Percentiles rank a stretch among this genome's conserved stretches.
phyloP scores from a whole-genome alignment of 139 green algal genomes.

The Chlamydomonas incerta region DNA sequence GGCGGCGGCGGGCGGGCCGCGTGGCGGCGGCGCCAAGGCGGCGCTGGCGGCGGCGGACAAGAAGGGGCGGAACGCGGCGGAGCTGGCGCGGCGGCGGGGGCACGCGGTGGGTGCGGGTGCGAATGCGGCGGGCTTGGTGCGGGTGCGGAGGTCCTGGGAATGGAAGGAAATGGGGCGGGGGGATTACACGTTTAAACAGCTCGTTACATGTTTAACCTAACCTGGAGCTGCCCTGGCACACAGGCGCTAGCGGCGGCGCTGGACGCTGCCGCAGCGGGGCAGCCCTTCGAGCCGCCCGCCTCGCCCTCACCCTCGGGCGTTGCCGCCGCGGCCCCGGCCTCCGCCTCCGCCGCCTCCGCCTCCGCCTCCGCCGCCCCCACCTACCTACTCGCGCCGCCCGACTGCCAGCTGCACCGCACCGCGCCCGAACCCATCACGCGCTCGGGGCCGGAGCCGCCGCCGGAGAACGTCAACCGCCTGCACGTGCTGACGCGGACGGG shows the following conservation, averaged over 20 bases:
- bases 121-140: too few relatives aligned
- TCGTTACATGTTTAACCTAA: too few relatives aligned
- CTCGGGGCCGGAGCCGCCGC: conserved; percentile 60
- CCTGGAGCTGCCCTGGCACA: too few relatives aligned
- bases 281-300: neutral
- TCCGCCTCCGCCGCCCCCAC: neutral
- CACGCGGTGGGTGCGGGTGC: conserved; percentile 10
- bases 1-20: conserved; percentile 4
- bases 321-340: neutral
- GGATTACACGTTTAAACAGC: too few relatives aligned
- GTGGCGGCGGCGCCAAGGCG: neutral
- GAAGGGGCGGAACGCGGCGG: conserved; percentile 54
- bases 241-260: conserved; percentile 26
- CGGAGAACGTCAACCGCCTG: conserved; percentile 89
- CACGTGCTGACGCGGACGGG: conserved; percentile 64
- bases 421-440: conserved; percentile 66
- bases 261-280: neutral
- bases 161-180: too few relatives aligned
- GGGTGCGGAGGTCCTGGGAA: too few relatives aligned
- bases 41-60: conserved; percentile 38
- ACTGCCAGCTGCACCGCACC: conserved; percentile 80
- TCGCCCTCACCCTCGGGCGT: neutral
- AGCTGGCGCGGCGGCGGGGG: conserved; percentile 57
- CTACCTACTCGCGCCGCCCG: conserved; percentile 75
- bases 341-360: neutral